phyloP scores from a whole-genome alignment of 2,329 filamentous ascomycete genomes.

The Lachnellula cervina region DNA sequence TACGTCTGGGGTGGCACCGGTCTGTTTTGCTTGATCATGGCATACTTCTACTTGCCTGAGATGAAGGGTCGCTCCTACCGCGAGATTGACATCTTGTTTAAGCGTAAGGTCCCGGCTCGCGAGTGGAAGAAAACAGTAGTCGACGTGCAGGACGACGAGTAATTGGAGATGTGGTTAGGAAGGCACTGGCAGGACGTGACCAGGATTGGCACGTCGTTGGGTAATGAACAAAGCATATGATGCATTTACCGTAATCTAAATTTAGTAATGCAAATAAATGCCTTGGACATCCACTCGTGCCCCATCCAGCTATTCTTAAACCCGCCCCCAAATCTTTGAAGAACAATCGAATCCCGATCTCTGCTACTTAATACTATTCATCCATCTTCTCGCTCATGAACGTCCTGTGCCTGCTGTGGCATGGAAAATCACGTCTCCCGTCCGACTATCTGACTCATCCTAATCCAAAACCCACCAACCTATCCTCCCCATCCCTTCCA shows the following conservation, averaged over 20 bases:
- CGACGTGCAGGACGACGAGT: conserved; percentile 59
- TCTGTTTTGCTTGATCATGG: conserved; percentile 46
- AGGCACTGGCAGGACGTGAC: conserved; percentile 4
- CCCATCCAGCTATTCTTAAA: conserved; percentile 3
- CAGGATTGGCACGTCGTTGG: not conserved
- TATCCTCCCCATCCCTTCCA: too few species aligned
- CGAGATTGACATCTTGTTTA: conserved; percentile 47
- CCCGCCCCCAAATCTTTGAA: not conserved
- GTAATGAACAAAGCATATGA: not conserved
- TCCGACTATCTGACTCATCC: too few species aligned
- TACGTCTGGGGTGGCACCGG: conserved; percentile 57
- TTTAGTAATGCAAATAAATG: conserved; percentile 7
- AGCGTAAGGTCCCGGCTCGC: conserved; percentile 32
- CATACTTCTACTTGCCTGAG: conserved; percentile 51
- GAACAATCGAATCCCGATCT: not conserved
- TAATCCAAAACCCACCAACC: too few species aligned
- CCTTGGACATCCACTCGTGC: conserved; percentile 1
- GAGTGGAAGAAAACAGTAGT: conserved; percentile 48
- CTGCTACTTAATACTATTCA: not conserved
- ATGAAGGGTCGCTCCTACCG: conserved; percentile 51
- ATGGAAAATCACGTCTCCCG: not conserved
- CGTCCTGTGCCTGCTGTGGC: not conserved
- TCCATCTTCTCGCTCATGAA: not conserved
- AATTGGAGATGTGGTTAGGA: conserved; percentile 32
- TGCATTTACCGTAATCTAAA: not conserved